Evolutionary conservation across 148 eudicot genomes (phyloP), one percentile per base, ranked within the genome.

Genomic region (Hydrangea macrophylla): DNA sequence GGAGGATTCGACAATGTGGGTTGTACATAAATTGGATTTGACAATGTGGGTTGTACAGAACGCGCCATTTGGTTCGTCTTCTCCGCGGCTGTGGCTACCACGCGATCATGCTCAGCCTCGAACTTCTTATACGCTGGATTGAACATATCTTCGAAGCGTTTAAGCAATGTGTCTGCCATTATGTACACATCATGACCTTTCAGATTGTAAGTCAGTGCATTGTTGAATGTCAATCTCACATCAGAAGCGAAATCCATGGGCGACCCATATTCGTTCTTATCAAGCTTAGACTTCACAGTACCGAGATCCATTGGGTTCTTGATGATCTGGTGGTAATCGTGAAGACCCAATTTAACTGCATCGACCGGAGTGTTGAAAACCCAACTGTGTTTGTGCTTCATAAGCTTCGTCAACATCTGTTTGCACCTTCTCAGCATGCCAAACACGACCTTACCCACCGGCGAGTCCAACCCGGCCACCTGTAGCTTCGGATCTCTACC

Each of bases 301-400:
- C 91, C 91, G 6, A 86, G 79, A 79, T 86, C 91, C 91, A 86
- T 86, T 0, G 91, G 91, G 1, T 67, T 68, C 39, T 80, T 71
- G 33, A 86, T 78, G 0, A 86, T 76, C 17, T 67, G 25, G 40
- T 75, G 70, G 27, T 86, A 86, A 74, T 86, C 87, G 35, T 70
- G 78, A 6, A 83, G 68, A 23, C 79, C 79, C 27, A 79, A 65
- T 0, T 32, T 78, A 9, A 64, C 66, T 0, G 50, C 69, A 65
- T 86, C 88, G 4, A 86, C 91, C 0, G 91, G 91, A 3, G 44
- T 32, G 33, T 76, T 81, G 60, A 86, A 86, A 9, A 80, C 50
- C 62, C 71, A 74, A 22, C 75, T 75, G 1, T 55, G 35, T 50
- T 81, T 82, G 36, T 76, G 75, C 55, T 69, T 85, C 80, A 79